Base-by-base conservation (phyloP, 208 protist genomes). In the Endotrypanum monterogeii region DNA sequence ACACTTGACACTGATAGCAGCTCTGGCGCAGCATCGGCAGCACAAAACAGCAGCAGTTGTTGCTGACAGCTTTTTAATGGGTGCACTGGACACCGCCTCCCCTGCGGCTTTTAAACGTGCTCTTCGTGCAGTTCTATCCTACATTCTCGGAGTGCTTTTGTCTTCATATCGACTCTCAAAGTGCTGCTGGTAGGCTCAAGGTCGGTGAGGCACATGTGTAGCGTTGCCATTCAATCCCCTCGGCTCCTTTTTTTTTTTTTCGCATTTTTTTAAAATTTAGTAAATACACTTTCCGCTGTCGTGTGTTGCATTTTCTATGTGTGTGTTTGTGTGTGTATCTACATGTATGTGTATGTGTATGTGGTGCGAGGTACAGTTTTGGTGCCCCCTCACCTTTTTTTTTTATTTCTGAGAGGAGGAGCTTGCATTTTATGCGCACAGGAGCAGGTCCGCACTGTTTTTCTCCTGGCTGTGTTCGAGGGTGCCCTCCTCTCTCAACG, bases 1-100 rank as follows among this genome's bases (percentile, higher is more conserved):
- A 76, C 70, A 25, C 62, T 81, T 39, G 46, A 67, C 58, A 56
- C 69, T 35, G 44, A 74, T n/a, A 41, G 25, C 16, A 46, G 3
- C 6, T 32, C 63, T 23, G 76, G 54, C 57, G 39, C 44, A n/a
- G 18, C 71, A 6, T 55, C 63, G 35, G 37, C 56, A 12, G 37
- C 68, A 48, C 44, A 48, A 30, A 57, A 18, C 14, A 56, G 23
- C 9, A 58, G 60, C 37, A 56, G 72, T 25, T 82, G 78, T 30
- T 78, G 78, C 52, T 77, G 55, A 77, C 7, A 28, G 12, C 6
- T 44, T 63, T 63, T 37, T n/a, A 46, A 39, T 16, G 8, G 23
- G 2, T 46, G 30, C 25, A 46, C 20, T 16, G 8, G 35, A 12
- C 56, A 28, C 58, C 25, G 58, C 6, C 14, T n/a, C n/a, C 35